Conservation (phyloP, 306 rosid species). For the Aeschynomene evenia region DNA sequence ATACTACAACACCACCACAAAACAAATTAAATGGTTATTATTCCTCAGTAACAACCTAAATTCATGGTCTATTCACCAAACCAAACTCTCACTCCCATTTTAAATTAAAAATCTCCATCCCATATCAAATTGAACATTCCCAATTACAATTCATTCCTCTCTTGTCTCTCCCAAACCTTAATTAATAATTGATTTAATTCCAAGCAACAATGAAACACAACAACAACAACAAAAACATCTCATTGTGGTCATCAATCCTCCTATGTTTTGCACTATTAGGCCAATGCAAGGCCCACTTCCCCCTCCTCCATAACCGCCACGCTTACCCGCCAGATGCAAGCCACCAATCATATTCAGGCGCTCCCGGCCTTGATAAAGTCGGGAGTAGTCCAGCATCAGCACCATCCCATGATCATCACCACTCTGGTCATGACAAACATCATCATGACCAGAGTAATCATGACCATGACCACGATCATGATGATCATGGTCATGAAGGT, state of each 20-base stretch:
- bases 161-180: neutral
- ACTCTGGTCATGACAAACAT: too few species aligned
- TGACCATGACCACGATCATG: too few species aligned
- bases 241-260: neutral
- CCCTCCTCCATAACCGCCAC: neutral
- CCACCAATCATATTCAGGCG: neutral
- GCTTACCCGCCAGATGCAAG: neutral
- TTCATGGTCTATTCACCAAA: neutral
- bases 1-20: constrained; percentile 2
- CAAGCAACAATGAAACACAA: constrained; percentile 14
- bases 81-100: neutral
- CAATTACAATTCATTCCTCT: neutral
- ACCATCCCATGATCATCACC: neutral
- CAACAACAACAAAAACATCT: neutral
- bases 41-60: constrained; percentile 6
- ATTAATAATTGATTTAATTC: too few species aligned
- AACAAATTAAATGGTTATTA: constrained; percentile 1
- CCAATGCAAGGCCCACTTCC: neutral
- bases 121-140: neutral
- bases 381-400: neutral
- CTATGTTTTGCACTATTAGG: neutral
- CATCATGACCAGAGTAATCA: too few species aligned
- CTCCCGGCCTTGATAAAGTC: neutral
- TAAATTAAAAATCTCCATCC: neutral
- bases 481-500: neutral